Conservation (phyloP, 495 filamentous ascomycete species). For the Xylaria palmicola region DNA sequence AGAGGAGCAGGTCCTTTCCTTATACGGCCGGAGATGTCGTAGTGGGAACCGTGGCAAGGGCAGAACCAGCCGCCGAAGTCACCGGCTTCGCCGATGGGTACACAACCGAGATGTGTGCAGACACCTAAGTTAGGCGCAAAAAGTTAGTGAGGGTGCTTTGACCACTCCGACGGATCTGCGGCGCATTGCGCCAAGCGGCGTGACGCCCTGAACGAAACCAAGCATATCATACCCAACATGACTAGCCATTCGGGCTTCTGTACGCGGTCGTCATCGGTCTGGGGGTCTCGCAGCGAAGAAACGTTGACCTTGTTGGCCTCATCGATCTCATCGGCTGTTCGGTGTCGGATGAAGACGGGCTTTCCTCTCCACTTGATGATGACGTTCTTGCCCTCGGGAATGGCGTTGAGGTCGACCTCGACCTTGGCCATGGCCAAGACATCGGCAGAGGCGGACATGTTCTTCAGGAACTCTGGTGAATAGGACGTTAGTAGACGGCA, state of each 20-base stretch:
- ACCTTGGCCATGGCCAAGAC: conserved; percentile 99
- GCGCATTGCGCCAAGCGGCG: not conserved
- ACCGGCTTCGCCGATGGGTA: conserved; percentile 97
- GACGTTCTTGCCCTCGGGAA: conserved; percentile 99
- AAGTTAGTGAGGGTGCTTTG: conserved; percentile 13
- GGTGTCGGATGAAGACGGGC: conserved; percentile 99
- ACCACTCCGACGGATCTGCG: not conserved
- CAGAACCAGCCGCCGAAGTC: conserved; percentile 99
- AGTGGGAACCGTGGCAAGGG: conserved; percentile 99
- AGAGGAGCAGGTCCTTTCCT: conserved; percentile 94
- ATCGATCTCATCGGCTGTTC: conserved; percentile 81
- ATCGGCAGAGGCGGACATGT: conserved; percentile 99
- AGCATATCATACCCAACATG: conserved; percentile 77
- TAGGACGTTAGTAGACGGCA: conserved; percentile 14
- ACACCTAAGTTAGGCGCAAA: conserved; percentile 58
- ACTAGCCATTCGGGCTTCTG: conserved; percentile 98
- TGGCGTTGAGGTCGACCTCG: conserved; percentile 85
- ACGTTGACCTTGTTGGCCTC: conserved; percentile 79
- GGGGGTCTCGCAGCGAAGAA: conserved; percentile 80
- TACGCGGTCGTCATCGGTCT: conserved; percentile 87
- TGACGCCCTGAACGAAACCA: conserved; percentile 1
- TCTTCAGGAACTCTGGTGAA: conserved; percentile 89
- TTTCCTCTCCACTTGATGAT: conserved; percentile 99
- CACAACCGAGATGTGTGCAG: conserved; percentile 98
- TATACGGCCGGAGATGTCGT: conserved; percentile 97